Evolutionary conservation across 139 green algal species (phyloP), one percentile per base, ranked within the genome.

Genomic region (Tetradesmus lagerheimii): DNA sequence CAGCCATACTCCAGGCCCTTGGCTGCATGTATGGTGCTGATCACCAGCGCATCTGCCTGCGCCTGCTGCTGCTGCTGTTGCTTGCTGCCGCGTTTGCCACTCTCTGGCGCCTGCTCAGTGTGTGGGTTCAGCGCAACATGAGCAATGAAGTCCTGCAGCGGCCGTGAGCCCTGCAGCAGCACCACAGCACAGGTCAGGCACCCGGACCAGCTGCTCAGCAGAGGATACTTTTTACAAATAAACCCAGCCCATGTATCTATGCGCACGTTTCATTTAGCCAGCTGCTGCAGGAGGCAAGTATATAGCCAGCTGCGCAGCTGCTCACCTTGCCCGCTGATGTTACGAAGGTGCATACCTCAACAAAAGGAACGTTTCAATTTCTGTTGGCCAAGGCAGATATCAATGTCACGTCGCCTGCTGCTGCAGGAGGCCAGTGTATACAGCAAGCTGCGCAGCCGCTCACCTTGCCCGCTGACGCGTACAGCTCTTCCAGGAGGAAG

Each of bases 1-100:
- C 34, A 64, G 57, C 67, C 74, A 31, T 88, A 88, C 57, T 88
- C 83, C 35, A 88, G 83, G 57, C 83, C 83, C 80, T 86, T 88
- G 25, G 83, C 83, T 39, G 83, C 83, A 80, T 88, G 83, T 29
- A 88, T 80, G 15, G 83, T 88, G 38, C 31, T 62, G 38, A 88
- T 88, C 4, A 34, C 31, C 27, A 88, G 83, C 14, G 62, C 57
- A 38, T 57, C 83, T 35, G 18, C n/a, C 11, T 29, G n/a, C 41
- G 18, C n/a, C 18, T 47, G 50, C 34, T 53, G 37, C 64, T 78
- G 37, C 38, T 88, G 50, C 50, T 50, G 31, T 50, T 78, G 53
- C 83, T 79, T 35, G 37, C 20, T 78, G 34, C 25, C 20, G 23
- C 62, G 25, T 14, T 88, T 84, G 78, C 25, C 34, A 11, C 43